Conservation (phyloP, 2,329 filamentous ascomycete species). For the Sordariomycetes sp. region DNA sequence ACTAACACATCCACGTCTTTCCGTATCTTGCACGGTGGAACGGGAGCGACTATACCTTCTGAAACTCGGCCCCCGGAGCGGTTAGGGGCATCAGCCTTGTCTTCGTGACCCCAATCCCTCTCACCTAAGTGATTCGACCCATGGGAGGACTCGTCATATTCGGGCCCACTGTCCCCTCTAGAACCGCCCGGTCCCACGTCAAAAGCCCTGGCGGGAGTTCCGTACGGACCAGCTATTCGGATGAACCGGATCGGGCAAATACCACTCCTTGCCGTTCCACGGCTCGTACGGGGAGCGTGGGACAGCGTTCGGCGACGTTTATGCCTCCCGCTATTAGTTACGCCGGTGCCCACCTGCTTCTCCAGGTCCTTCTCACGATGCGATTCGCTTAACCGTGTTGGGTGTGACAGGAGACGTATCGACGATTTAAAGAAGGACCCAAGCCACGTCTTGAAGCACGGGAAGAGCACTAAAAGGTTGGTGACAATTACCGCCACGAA, state of each 20-base stretch:
- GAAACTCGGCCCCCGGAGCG: background rate
- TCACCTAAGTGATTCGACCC: background rate
- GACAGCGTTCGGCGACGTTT: background rate
- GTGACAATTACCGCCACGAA: conserved; percentile 32
- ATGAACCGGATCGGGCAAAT: background rate
- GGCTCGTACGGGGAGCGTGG: background rate
- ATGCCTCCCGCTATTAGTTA: background rate
- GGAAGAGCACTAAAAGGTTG: conserved; percentile 33
- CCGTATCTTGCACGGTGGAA: background rate
- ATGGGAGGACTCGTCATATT: background rate
- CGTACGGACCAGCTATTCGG: background rate
- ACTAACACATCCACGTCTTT: background rate
- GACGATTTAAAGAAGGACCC: conserved; percentile 15
- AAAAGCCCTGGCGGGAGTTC: background rate
- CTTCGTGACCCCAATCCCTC: background rate
- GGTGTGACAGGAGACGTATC: background rate
- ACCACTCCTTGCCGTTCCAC: background rate
- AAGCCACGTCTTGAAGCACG: conserved; percentile 29
- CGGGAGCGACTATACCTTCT: background rate
- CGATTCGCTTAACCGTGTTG: background rate
- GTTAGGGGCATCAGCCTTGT: background rate
- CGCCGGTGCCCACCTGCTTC: background rate
- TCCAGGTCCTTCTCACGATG: background rate
- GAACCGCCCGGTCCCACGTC: background rate
- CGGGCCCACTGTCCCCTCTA: background rate